phyloP scores from a whole-genome alignment of 441 rosid species.

The Flueggea neowawraea region DNA sequence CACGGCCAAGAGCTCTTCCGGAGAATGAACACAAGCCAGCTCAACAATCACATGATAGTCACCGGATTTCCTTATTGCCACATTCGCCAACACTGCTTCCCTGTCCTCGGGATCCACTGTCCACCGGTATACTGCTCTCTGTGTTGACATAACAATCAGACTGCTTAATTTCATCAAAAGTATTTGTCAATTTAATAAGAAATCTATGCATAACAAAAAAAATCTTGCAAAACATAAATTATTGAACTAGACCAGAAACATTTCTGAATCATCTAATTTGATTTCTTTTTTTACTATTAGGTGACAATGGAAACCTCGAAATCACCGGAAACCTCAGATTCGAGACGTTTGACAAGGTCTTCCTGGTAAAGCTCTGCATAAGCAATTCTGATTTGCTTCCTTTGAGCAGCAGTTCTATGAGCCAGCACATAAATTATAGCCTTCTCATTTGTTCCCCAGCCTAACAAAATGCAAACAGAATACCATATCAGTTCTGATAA shows the following conservation, averaged over 20 bases:
- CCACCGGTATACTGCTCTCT: constrained; percentile 72
- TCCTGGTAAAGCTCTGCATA: constrained; percentile 47
- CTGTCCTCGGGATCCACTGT: constrained; percentile 65
- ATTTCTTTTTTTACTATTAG: too few species aligned
- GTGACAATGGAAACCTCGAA: constrained; percentile 41
- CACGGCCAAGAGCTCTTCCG: constrained; percentile 65
- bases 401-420: constrained; percentile 58
- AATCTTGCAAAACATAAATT: too few species aligned
- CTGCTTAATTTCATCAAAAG: too few species aligned
- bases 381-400: constrained; percentile 55
- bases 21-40: constrained; percentile 39
- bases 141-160: background rate
- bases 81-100: constrained; percentile 57
- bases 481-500: background rate
- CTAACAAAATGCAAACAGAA: constrained; percentile 18
- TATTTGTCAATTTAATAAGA: too few species aligned
- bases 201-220: background rate
- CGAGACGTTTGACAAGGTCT: constrained; percentile 62
- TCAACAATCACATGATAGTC: constrained; percentile 52
- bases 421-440: constrained; percentile 42
- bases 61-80: constrained; percentile 35
- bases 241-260: too few species aligned
- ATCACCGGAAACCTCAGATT: constrained; percentile 64
- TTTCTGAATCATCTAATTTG: too few species aligned
- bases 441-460: constrained; percentile 75